These are phyloP conservation scores for Bassia scoparia DNA, from an alignment of 148 eudicot species.

Conservation along the genomic window DNA sequence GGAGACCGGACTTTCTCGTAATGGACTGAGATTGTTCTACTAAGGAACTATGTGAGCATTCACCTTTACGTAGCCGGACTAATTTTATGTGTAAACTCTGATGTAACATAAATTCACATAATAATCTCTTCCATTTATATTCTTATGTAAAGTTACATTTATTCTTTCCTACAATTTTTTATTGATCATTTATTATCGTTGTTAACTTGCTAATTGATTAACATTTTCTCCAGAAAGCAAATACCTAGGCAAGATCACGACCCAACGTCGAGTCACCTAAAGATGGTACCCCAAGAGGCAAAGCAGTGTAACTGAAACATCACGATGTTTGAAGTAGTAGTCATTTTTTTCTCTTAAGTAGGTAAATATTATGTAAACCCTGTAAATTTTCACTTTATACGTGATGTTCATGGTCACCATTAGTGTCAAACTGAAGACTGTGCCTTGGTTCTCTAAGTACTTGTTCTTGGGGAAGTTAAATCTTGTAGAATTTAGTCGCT, in stretches of 20 bases:
- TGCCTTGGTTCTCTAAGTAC: neutral
- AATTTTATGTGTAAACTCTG: neutral
- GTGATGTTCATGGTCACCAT: neutral
- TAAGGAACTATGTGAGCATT: neutral
- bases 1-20: too few species aligned
- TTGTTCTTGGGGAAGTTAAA: neutral
- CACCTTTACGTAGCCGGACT: neutral
- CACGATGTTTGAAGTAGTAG: constrained; percentile 92
- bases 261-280: constrained; percentile 58
- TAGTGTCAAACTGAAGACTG: neutral
- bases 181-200: neutral
- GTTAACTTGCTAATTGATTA: neutral
- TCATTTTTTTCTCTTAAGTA: constrained; percentile 6
- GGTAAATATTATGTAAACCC: neutral
- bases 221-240: constrained; percentile 56
- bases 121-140: too few species aligned
- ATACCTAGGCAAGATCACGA: constrained; percentile 73
- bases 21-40: neutral
- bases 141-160: too few species aligned
- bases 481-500: neutral
- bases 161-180: neutral
- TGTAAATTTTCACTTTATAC: neutral
- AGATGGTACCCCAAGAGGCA: constrained; percentile 97
- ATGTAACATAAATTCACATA: too few species aligned
- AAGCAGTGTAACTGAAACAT: constrained; percentile 99